phyloP scores from a whole-genome alignment of 306 rosid species.

The Quercus variabilis region DNA sequence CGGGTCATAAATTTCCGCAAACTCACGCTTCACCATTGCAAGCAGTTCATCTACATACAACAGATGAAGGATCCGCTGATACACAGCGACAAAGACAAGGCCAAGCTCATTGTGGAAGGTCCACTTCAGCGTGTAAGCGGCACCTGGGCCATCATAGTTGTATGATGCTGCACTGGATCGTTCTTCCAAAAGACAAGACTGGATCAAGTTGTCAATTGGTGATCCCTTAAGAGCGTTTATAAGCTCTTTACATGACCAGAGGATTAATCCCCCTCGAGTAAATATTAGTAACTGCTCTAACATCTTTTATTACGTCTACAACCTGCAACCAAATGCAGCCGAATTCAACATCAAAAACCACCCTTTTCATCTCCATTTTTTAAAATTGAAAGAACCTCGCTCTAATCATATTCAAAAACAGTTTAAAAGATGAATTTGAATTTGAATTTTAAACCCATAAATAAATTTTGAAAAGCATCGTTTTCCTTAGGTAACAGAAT shows the following conservation, averaged over 20 bases:
- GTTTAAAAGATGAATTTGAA: too few species aligned
- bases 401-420: too few species aligned
- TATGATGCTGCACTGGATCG: slow-evolving; percentile 79
- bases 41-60: slow-evolving; percentile 83
- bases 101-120: slow-evolving; percentile 90
- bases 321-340: slow-evolving; percentile 34
- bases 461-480: too few species aligned
- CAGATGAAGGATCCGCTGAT: slow-evolving; percentile 79
- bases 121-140: slow-evolving; percentile 91
- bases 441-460: too few species aligned
- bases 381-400: too few species aligned
- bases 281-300: slow-evolving; percentile 87
- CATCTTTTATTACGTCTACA: slow-evolving; percentile 39
- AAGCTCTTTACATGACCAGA: slow-evolving; percentile 85
- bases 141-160: slow-evolving; percentile 80
- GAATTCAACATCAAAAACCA: neutral
- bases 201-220: slow-evolving; percentile 85
- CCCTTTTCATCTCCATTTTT: too few species aligned
- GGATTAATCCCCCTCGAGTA: slow-evolving; percentile 90
- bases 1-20: slow-evolving; percentile 65
- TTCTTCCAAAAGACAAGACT: slow-evolving; percentile 93
- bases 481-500: too few species aligned
- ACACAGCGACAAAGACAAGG: slow-evolving; percentile 85
- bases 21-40: slow-evolving; percentile 69
- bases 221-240: slow-evolving; percentile 87